Evolutionary conservation across 306 rosid species (phyloP), one percentile per base, ranked within the genome.

Genomic region (Clitoria ternatea): DNA sequence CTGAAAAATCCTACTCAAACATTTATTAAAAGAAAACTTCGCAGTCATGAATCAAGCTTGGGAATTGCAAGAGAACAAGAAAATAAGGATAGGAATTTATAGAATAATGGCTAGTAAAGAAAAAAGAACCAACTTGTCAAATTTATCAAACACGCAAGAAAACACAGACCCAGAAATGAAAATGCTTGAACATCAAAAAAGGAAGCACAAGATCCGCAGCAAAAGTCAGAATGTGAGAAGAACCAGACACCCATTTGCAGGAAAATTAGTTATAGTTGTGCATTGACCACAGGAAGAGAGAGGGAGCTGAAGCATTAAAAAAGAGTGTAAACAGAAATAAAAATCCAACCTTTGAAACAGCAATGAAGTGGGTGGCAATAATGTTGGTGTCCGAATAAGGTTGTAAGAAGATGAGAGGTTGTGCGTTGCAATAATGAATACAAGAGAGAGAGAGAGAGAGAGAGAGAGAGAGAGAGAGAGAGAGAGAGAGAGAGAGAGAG

Each of bases 291-390:
- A 32, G 11, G 22, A 0, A 8, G 42, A 36, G 61, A 40, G 45
- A 44, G 42, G 10, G 4, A 56, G 18, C n/a, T 12, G 4, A 70
- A 53, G 3, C 39, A 35, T 5, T 47, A 4, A 63, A n/a, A 18
- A 57, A 36, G 13, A 17, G 22, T 0, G 17, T 1, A 19, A 35
- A 26, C 14, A 0, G 22, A 53, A 30, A 13, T 64, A 55, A 74
- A 59, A 80, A 73, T 10, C 9, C 13, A 55, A 78, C 78, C 72
- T 66, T 48, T 70, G 52, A 19, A 52, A 48, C 30, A 6, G 56
- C 20, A 69, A 55, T 50, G 74, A 54, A 37, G 44, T 26, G 49
- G 26, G 69, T 17, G 43, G 17, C 67, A 39, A 32, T 40, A 66
- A 39, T 5, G 23, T 22, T 6, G 49, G 69, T 26, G 45, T 32